Base-by-base conservation (phyloP, 169 alveolate species). In the Plasmodium cynomolgi region DNA sequence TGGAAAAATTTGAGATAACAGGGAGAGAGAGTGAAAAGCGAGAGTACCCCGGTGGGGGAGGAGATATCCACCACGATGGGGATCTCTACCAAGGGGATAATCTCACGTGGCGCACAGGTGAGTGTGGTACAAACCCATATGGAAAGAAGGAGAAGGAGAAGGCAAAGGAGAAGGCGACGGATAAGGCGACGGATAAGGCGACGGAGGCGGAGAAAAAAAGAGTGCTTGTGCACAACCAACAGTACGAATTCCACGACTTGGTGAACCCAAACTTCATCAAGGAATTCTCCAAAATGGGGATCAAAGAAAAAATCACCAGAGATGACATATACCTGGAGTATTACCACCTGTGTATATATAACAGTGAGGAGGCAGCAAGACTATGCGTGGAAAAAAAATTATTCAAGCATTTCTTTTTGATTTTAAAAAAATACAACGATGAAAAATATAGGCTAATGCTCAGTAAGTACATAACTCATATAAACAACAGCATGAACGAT, bases 281-380 rank as follows among this genome's bases (percentile, higher is more conserved):
- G 1, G 34, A 68, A 15, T 68, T 91, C 34, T 15, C 72, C 44
- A 81, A 58, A 74, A 47, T 81, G 73, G 50, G 41, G 20, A 44
- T 37, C n/a, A 80, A 81, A 11, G 95, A 91, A 81, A 34, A 50
- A 68, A 91, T 91, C 3, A 91, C 95, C 3, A 62, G 26, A 5
- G 95, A 91, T 23, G 95, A 91, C 72, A 15, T 54, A 4, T 91
- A 91, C 83, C n/a, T 81, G 54, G 84, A 81, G 73, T 91, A 91
- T 71, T 91, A 68, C 56, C 75, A 34, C 83, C 47, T 91, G 20
- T 81, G 84, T 47, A 91, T 91, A 81, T 91, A 81, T 44, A 81
- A 91, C 54, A 91, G 95, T 71, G 83, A 91, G 26, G 54, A 91
- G 34, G 95, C 95, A 15, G 33, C 92, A 13, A 71, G 54, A 8